Base-by-base conservation (phyloP, 2,329 filamentous ascomycete genomes). In the Hypoxylon sp. region DNA sequence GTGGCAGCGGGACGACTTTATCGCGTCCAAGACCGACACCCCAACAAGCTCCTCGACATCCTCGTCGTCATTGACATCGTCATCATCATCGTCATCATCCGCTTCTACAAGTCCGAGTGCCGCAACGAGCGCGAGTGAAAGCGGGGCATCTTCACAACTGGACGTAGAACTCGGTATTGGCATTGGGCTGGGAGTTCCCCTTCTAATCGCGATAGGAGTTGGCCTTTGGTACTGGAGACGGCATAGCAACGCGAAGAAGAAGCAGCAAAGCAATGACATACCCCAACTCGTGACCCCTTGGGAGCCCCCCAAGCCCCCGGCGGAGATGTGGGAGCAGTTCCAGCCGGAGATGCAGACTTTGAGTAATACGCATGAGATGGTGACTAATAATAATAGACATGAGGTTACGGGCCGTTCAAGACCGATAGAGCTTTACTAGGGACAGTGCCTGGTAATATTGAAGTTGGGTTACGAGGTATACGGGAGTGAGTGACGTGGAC, bases 1-100 rank as follows among this genome's bases (percentile, higher is more conserved):
- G 7, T 52, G 47, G 47, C 43, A 55, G 26, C 46, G 34, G n/a
- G 12, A 20, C 32, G 38, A 53, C 20, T 54, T 57, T 7, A 15
- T 38, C 27, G 31, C 34, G 2, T 26, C 42, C 16, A 32, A 32
- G 17, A 42, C 25, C 3, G 8, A 23, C 4, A 4, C 30, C 8
- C 20, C 41, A 5, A 36, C 43, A n/a, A 16, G 19, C 12, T 32
- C 42, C 11, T 20, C 37, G 6, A 15, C 15, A 7, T 30, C 31
- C 8, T 23, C 30, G 6, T 5, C 35, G 4, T 21, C 16, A 5
- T n/a, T n/a, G n/a, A n/a, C n/a, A n/a, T n/a, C n/a, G n/a, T n/a
- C n/a, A n/a, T n/a, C n/a, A n/a, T n/a, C n/a, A n/a, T n/a, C n/a
- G n/a, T n/a, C n/a, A n/a, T n/a, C n/a, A n/a, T n/a, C n/a, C n/a